Conservation (phyloP, 2,329 filamentous ascomycete genomes). For the Pochonia chlamydosporia region DNA sequence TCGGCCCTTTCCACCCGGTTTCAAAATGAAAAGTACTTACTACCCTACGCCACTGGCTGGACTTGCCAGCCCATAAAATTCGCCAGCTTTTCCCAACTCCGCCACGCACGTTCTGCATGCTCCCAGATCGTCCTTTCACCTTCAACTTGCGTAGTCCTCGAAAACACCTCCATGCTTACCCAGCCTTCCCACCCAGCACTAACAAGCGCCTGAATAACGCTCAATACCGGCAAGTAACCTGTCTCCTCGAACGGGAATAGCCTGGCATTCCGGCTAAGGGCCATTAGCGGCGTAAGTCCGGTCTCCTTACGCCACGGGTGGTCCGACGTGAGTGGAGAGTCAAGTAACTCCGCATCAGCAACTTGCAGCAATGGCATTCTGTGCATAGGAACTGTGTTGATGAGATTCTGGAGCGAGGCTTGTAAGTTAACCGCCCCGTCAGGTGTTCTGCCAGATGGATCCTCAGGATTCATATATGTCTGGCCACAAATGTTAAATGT, state of each 20-base stretch:
- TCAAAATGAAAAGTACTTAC: too few relatives aligned
- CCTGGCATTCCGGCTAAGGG: conserved; percentile 13
- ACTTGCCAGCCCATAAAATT: conserved; percentile 11
- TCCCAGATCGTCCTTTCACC: conserved; percentile 7
- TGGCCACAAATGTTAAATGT: conserved; percentile 20
- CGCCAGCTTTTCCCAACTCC: conserved; percentile 12
- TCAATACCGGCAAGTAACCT: conserved; percentile 22
- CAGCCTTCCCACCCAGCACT: conserved; percentile 10
- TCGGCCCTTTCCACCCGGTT: too few relatives aligned
- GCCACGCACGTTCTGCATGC: conserved; percentile 10
- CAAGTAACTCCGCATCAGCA: conserved; percentile 13
- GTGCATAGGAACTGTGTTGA: not conserved
- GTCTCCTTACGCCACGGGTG: conserved; percentile 7
- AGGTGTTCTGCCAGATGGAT: not conserved
- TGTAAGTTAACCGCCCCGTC: not conserved
- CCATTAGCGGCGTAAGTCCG: conserved; percentile 9
- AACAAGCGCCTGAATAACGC: conserved; percentile 22
- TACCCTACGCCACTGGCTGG: not conserved
- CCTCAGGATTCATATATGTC: not conserved
- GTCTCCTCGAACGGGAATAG: conserved; percentile 13
- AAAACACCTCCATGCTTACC: conserved; percentile 17
- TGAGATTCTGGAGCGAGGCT: not conserved
- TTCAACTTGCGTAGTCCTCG: conserved; percentile 5
- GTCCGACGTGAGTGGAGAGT: not conserved
- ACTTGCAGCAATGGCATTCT: conserved; percentile 15